Percentiles rank a stretch among this genome's conserved stretches.
These are phyloP conservation scores for Prunus yedoensis DNA, from an alignment of 331 rosid species.

Conservation along the genomic window DNA sequence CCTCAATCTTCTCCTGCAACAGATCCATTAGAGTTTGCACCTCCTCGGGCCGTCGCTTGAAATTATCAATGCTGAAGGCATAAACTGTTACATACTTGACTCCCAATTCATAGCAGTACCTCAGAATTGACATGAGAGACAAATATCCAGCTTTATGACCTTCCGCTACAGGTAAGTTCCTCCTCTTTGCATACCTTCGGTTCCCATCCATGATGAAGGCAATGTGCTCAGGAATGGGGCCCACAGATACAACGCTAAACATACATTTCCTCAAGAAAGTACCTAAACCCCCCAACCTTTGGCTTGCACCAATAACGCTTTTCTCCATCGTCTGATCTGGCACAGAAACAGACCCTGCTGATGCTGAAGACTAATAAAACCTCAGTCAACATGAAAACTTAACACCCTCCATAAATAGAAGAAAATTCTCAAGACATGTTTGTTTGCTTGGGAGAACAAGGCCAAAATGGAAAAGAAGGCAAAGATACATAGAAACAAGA, in stretches of 20 bases:
- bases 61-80: slow-evolving; percentile 67
- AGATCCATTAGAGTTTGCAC: slow-evolving; percentile 50
- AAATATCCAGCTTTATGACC: slow-evolving; percentile 47
- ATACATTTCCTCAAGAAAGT: slow-evolving; percentile 32
- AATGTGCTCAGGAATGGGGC: slow-evolving; percentile 52
- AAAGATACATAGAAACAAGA: neutral
- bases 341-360: slow-evolving; percentile 14
- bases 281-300: slow-evolving; percentile 26
- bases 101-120: slow-evolving; percentile 50
- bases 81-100: slow-evolving; percentile 43
- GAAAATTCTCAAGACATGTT: neutral
- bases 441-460: neutral
- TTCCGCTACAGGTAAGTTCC: slow-evolving; percentile 15
- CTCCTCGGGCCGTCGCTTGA: slow-evolving; percentile 44
- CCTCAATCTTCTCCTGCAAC: slow-evolving; percentile 50
- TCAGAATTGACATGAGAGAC: slow-evolving; percentile 39
- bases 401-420: too few relatives aligned
- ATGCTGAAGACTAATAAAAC: slow-evolving; percentile 19
- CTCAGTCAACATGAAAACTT: slow-evolving; percentile 1
- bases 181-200: slow-evolving; percentile 46
- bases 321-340: slow-evolving; percentile 39
- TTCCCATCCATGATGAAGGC: slow-evolving; percentile 74
- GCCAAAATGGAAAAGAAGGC: neutral
- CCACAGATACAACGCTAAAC: slow-evolving; percentile 34
- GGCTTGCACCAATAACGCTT: slow-evolving; percentile 19